These are phyloP conservation scores for Syncephalastrum contaminatum DNA, from an alignment of 371 early-diverging fungal species.

Conservation along the genomic window DNA sequence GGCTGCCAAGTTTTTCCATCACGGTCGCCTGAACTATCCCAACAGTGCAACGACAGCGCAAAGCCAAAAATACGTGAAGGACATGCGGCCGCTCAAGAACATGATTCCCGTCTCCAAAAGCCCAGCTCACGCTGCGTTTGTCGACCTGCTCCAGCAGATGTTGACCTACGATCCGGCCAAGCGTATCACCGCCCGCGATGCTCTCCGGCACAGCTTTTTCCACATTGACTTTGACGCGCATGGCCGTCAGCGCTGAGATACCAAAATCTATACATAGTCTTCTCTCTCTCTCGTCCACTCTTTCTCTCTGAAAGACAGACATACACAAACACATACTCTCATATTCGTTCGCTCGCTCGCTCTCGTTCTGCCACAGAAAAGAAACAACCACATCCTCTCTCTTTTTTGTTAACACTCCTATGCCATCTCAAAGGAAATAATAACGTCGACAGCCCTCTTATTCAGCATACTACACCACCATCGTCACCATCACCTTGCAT, in stretches of 20 bases:
- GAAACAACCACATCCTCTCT: too few species aligned
- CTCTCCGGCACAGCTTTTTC: slow-evolving; percentile 85
- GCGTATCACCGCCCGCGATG: slow-evolving; percentile 83
- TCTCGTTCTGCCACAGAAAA: too few species aligned
- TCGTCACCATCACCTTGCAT: too few species aligned
- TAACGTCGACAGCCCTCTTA: too few species aligned
- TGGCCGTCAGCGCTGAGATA: slow-evolving; percentile 13
- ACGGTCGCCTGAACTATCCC: slow-evolving; percentile 68
- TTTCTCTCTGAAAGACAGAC: too few species aligned
- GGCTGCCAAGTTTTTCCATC: slow-evolving; percentile 59
- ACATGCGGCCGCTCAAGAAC: slow-evolving; percentile 54
- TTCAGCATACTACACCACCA: too few species aligned
- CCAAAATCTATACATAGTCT: too few species aligned
- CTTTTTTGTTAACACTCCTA: too few species aligned
- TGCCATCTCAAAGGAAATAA: too few species aligned
- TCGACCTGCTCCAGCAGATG: slow-evolving; percentile 78
- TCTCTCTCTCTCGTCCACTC: too few species aligned
- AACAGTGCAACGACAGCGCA: slow-evolving; percentile 56
- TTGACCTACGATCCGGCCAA: slow-evolving; percentile 84
- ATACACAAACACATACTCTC: too few species aligned
- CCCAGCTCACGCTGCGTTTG: slow-evolving; percentile 24
- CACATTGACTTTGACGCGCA: slow-evolving; percentile 32
- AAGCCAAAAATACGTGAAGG: slow-evolving; percentile 69
- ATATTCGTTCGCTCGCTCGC: too few species aligned
- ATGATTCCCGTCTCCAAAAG: slow-evolving; percentile 30